A percentile compares a stretch with the other conserved stretches of the same genome.
Evolutionary conservation across 2,329 filamentous ascomycete genomes (phyloP).

Genomic region (Chaetomiaceae sp.): DNA sequence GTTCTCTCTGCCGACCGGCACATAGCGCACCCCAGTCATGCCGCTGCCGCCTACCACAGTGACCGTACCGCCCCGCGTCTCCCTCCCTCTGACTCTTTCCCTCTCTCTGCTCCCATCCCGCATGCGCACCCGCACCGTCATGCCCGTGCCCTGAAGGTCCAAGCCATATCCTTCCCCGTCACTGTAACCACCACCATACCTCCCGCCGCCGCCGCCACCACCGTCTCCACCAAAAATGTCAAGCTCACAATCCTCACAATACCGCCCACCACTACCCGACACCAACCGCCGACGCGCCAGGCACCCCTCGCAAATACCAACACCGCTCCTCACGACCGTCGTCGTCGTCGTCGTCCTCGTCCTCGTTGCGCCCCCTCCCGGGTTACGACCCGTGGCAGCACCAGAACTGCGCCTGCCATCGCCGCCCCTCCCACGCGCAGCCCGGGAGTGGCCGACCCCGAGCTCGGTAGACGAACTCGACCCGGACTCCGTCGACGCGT

Average conservation of each 20-base stretch:
- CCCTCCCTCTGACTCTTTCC: not conserved
- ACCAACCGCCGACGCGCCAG: not conserved
- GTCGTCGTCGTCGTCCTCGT: not conserved
- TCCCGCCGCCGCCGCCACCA: not conserved
- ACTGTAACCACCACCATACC: not conserved
- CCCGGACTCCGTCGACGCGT: not conserved
- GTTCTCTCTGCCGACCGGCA: not conserved
- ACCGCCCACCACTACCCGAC: not conserved
- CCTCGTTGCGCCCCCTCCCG: not conserved
- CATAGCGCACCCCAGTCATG: not conserved
- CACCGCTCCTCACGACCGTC: not conserved
- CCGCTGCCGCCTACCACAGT: not conserved
- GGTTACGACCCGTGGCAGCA: too few relatives aligned
- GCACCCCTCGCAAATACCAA: constrained; percentile 6
- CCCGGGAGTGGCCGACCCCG: not conserved
- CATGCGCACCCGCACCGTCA: not conserved
- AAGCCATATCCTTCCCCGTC: not conserved
- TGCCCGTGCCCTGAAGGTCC: not conserved
- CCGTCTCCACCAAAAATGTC: not conserved
- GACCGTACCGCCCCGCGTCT: not conserved
- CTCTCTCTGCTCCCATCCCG: not conserved
- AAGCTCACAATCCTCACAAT: constrained; percentile 9
- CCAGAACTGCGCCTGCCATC: not conserved
- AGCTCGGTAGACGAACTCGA: not conserved
- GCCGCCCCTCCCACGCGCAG: not conserved